phyloP scores from a whole-genome alignment of 805 yeast species.

The Cyberlindnera nakhonratchasimensis region DNA sequence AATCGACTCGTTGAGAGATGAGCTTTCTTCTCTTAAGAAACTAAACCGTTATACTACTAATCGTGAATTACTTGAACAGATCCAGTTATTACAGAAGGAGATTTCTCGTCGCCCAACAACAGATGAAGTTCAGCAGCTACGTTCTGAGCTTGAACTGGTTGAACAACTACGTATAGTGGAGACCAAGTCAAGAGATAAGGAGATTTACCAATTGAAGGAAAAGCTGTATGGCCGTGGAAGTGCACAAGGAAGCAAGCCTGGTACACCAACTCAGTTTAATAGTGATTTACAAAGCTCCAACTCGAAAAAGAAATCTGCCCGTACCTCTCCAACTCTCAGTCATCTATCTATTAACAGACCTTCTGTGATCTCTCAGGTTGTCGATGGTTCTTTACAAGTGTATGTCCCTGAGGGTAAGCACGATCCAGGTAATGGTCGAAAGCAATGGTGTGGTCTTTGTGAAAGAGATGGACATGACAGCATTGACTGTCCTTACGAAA shows the following conservation, averaged over 20 bases:
- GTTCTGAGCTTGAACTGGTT: constrained; percentile 41
- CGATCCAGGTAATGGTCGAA: constrained; percentile 74
- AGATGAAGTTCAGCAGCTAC: constrained; percentile 41
- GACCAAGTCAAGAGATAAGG: constrained; percentile 28
- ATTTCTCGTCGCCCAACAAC: constrained; percentile 37
- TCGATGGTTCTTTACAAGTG: constrained; percentile 41
- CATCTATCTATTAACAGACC: constrained; percentile 21
- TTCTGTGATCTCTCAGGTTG: constrained; percentile 27
- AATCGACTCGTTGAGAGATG: constrained; percentile 9
- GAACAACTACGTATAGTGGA: constrained; percentile 34
- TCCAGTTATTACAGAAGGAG: constrained; percentile 21
- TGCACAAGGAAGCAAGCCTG: constrained; percentile 1
- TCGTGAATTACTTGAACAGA: constrained; percentile 27
- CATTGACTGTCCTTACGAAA: constrained; percentile 78
- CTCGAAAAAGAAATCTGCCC: constrained; percentile 3
- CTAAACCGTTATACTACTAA: constrained; percentile 19
- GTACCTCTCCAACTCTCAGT: constrained; percentile 3
- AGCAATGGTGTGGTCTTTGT: constrained; percentile 89
- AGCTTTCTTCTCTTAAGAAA: constrained; percentile 8
- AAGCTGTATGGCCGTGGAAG: constrained; percentile 11
- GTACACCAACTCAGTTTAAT: neutral
- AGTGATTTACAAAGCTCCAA: neutral
- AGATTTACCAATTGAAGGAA: constrained; percentile 22
- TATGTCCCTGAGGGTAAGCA: constrained; percentile 42
- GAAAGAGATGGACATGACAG: constrained; percentile 88